These are phyloP conservation scores for Candida chauliodis DNA, from an alignment of 805 yeast genomes.

Conservation along the genomic window DNA sequence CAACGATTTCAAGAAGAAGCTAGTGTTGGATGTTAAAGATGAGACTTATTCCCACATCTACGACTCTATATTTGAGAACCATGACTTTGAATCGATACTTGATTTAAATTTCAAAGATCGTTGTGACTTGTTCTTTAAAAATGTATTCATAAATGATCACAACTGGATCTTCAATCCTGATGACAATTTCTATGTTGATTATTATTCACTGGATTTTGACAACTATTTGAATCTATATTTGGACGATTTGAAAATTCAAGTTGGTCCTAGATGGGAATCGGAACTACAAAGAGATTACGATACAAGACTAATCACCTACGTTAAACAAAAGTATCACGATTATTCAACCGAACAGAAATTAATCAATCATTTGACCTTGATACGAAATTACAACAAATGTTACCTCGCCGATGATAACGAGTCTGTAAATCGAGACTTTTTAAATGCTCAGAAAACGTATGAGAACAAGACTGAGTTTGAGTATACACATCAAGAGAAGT, in stretches of 20 bases:
- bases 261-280: neutral
- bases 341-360: conserved; percentile 23
- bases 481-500: conserved; percentile 1
- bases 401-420: conserved; percentile 20
- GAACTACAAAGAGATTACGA: conserved; percentile 2
- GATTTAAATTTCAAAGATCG: conserved; percentile 16
- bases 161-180: conserved; percentile 41
- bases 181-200: conserved; percentile 14
- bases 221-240: conserved; percentile 17
- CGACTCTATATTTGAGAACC: conserved; percentile 20
- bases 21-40: conserved; percentile 1
- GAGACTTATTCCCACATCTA: conserved; percentile 17
- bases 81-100: conserved; percentile 19
- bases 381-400: conserved; percentile 43
- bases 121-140: conserved; percentile 42
- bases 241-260: conserved; percentile 14
- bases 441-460: neutral
- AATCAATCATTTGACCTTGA: conserved; percentile 41
- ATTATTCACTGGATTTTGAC: conserved; percentile 24
- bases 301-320: neutral
- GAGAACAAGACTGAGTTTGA: conserved; percentile 8
- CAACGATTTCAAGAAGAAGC: neutral
- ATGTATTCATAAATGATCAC: conserved; percentile 31
- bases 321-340: conserved; percentile 13
- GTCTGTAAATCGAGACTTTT: neutral